Evolutionary conservation across 371 early-diverging fungal genomes (phyloP), one percentile per base, ranked within the genome.

Genomic region (Thermomucor indicae-seudaticae): DNA sequence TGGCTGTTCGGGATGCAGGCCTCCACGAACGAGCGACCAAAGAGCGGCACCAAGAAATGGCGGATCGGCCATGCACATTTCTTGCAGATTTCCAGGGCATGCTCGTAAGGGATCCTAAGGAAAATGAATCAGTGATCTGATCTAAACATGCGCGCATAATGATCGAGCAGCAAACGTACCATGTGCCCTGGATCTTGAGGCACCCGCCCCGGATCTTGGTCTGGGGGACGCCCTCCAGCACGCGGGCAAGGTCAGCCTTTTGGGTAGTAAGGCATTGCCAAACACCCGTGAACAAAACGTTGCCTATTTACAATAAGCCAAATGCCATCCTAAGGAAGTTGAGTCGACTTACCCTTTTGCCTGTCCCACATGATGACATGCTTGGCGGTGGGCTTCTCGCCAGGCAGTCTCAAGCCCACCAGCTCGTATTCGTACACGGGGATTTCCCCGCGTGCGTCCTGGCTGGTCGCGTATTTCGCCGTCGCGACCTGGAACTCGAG

Each of bases 371-470:
- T 83, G 22, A 86, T 80, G n/a, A n/a, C n/a, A n/a, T n/a, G n/a
- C n/a, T n/a, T n/a, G n/a, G n/a, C n/a, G n/a, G n/a, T n/a, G 17
- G 82, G 78, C 30, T 79, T 77, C 6, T 69, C 69, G 42, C 80
- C 78, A 39, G 80, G 65, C 14, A 59, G 66, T n/a, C n/a, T n/a
- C n/a, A n/a, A n/a, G n/a, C n/a, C n/a, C n/a, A n/a, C n/a, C n/a
- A n/a, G n/a, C n/a, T n/a, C n/a, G 54, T 81, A 86, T 62, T 86
- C 86, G 56, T 77, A 86, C 1, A 86, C 83, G 47, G 86, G 84
- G 58, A 85, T 79, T 56, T 78, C 84, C 20, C 86, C 84, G 42
- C 86, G 60, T 5, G 80, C 68, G 57, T 85, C 86, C 4, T 80
- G 68, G 8, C 82, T 80, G 30, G 86, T 85, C 7, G 84, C 80